Base-by-base conservation (phyloP, 2,329 filamentous ascomycete genomes). In the Clathrospora elynae region DNA sequence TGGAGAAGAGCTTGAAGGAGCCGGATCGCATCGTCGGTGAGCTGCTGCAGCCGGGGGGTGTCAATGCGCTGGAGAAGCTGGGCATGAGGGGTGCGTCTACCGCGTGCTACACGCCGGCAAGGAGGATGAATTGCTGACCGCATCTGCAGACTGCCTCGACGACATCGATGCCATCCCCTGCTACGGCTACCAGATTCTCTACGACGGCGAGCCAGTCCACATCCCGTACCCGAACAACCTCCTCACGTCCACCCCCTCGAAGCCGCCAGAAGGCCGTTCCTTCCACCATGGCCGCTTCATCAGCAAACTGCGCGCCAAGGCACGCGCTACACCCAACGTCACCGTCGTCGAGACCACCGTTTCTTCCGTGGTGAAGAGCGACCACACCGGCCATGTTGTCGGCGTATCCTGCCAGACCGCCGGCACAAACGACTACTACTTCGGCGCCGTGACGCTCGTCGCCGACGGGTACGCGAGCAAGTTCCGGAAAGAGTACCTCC, bases 251-350 rank as follows among this genome's bases (percentile, higher is more conserved):
- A 75, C 75, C 31, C 54, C 57, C 17, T 52, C 54, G 16, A 56
- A 51, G 18, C 53, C 50, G 33, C 85, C 87, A 2, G 80, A 89
- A 63, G 93, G 93, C 25, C 78, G 87, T 50, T 82, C 82, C 32
- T 99, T 99, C 70, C 93, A 99, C 75, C 93, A 99, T 73, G 93
- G 93, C 32, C 83, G 90, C 57, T 96, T 99, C 73, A 90, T 99
- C 61, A 83, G 80, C 72, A 85, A 88, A 66, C 75, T 99, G 54
- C 83, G 93, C 46, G 79, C 80, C 58, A 86, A 88, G 17, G 93
- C 90, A 43, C 73, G 83, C 64, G 77, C 73, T 12, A 85, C 91
- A 63, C 78, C 85, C 51, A 96, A 96, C 67, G 90, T 99, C 59
- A 91, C 87, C 14, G 82, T 97, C 19, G 80, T 97, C 55, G 93